Conservation (phyloP, 2,329 filamentous ascomycete species). For the Helminthosporium solani region DNA sequence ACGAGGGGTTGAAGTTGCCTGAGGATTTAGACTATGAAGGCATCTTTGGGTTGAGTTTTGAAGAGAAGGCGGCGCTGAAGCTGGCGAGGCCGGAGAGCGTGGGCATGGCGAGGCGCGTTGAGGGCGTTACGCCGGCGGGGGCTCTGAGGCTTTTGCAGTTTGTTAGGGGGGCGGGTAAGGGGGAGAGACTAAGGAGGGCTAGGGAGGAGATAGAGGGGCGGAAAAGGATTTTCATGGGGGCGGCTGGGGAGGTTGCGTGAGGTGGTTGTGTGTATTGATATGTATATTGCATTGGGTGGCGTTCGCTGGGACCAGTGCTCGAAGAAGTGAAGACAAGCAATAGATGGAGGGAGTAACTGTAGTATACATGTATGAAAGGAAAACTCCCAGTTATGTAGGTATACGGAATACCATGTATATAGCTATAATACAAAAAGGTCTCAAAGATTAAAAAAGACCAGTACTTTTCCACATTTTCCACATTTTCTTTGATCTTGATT, state of each 20-base stretch:
- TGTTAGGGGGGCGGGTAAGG: slow-evolving; percentile 52
- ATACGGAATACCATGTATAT: background rate
- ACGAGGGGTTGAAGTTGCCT: slow-evolving; percentile 74
- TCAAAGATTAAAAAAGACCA: background rate
- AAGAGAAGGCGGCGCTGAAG: slow-evolving; percentile 72
- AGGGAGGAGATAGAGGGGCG: slow-evolving; percentile 33
- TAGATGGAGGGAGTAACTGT: background rate
- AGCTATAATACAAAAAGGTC: background rate
- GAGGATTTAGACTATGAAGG: slow-evolving; percentile 71
- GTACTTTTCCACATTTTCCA: background rate
- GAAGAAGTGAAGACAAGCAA: background rate
- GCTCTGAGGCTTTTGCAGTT: slow-evolving; percentile 60
- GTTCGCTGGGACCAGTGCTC: slow-evolving; percentile 1
- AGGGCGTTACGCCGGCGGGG: slow-evolving; percentile 65
- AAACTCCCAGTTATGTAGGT: background rate
- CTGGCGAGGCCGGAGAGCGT: slow-evolving; percentile 77
- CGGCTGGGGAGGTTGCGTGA: slow-evolving; percentile 10
- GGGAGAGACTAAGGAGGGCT: slow-evolving; percentile 27
- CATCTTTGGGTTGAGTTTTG: slow-evolving; percentile 73
- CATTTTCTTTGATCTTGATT: slow-evolving; percentile 13
- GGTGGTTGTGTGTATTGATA: background rate
- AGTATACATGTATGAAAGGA: slow-evolving; percentile 4
- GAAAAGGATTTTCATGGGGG: slow-evolving; percentile 29
- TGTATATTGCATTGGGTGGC: slow-evolving; percentile 12
- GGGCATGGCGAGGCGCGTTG: slow-evolving; percentile 83